Base-by-base conservation (phyloP, 148 eudicot genomes). In the Simmondsia chinensis region DNA sequence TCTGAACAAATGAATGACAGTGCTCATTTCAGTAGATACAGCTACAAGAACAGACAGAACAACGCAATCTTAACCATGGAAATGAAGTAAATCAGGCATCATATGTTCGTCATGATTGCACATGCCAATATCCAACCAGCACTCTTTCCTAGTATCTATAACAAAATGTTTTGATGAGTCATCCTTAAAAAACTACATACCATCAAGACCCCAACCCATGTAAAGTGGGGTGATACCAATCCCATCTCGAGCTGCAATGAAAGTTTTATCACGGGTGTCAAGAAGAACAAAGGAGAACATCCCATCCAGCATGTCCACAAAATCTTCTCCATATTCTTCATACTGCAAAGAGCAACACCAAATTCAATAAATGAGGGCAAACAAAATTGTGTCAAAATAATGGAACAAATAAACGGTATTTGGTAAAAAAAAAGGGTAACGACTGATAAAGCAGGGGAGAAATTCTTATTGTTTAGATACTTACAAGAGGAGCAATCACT, bases 141-240 rank as follows among this genome's bases (percentile, higher is more conserved):
- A n/a, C n/a, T n/a, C n/a, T n/a, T n/a, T n/a, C n/a, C n/a, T n/a
- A n/a, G n/a, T n/a, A n/a, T n/a, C n/a, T n/a, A n/a, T n/a, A n/a
- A n/a, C n/a, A n/a, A n/a, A n/a, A n/a, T n/a, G n/a, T n/a, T n/a
- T n/a, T n/a, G n/a, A n/a, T n/a, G n/a, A n/a, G n/a, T n/a, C n/a
- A n/a, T n/a, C n/a, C n/a, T n/a, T 7, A 13, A 20, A 42, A 33
- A 41, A 10, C 32, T 19, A 43, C 78, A 15, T 79, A 87, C 96
- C 96, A 65, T 87, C 96, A 60, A 83, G 94, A 57, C 96, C 94
- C 96, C 96, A 87, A 13, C 96, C 96, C 65, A 82, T 61, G 70
- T 87, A 87, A 49, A 87, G 73, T 53, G 96, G 96, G 20, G 88
- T 79, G 50, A 87, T 87, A 46, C 96, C 96, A 60, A 87, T 71